Evolutionary conservation across 73 alveolate species (phyloP).

Genomic region (Uronychia setigera): DNA sequence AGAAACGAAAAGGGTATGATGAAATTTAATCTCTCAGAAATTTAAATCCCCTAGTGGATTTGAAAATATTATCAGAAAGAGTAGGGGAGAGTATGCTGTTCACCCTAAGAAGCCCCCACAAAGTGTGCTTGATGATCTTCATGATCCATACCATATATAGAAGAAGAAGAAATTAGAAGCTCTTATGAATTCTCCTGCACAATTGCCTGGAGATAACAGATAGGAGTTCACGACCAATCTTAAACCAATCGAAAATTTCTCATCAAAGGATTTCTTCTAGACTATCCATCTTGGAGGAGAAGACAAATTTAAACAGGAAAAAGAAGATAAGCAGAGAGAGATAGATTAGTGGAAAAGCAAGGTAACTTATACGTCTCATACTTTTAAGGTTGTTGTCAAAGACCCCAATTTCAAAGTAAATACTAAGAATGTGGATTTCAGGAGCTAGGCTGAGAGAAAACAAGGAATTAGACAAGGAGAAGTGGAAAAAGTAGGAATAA

Average conservation of each 20-base stretch:
- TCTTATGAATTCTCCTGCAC: slow-evolving; percentile 21
- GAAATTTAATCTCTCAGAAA: too few species aligned
- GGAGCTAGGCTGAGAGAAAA: slow-evolving; percentile 34
- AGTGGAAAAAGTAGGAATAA: slow-evolving; percentile 50
- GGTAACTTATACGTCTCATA: background rate
- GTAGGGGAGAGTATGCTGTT: slow-evolving; percentile 16
- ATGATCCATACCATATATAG: slow-evolving; percentile 50
- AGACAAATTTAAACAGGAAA: slow-evolving; percentile 58
- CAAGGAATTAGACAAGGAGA: slow-evolving; percentile 47
- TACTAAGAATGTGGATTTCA: slow-evolving; percentile 23
- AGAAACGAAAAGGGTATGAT: slow-evolving; percentile 43
- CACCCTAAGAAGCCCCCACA: slow-evolving; percentile 71
- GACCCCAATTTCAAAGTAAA: slow-evolving; percentile 63
- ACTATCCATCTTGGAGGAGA: slow-evolving; percentile 70
- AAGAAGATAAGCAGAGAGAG: slow-evolving; percentile 38
- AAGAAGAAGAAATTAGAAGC: slow-evolving; percentile 27
- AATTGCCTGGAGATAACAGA: slow-evolving; percentile 15
- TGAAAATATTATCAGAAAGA: slow-evolving; percentile 38
- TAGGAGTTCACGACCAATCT: slow-evolving; percentile 20
- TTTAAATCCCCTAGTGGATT: slow-evolving; percentile 66
- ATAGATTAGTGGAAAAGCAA: slow-evolving; percentile 53
- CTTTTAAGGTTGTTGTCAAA: slow-evolving; percentile 47
- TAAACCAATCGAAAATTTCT: slow-evolving; percentile 33
- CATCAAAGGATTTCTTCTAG: slow-evolving; percentile 53
- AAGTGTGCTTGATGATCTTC: slow-evolving; percentile 43